These are phyloP conservation scores for Diaporthe citriasiana DNA, from an alignment of 2,329 filamentous ascomycete species.

Conservation along the genomic window DNA sequence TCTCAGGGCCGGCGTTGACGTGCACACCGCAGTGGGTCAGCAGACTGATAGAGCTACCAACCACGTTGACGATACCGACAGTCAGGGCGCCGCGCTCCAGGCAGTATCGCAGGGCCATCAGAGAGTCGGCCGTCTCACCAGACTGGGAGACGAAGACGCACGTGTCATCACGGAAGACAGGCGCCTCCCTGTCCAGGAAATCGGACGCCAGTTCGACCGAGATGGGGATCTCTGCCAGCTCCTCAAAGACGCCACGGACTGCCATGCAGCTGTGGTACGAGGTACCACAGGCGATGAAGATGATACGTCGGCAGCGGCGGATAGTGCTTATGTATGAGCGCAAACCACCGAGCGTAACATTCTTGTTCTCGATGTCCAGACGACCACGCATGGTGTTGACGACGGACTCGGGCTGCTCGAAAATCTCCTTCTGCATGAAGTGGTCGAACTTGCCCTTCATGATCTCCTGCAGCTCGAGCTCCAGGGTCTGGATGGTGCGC, in stretches of 20 bases:
- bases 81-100: slow-evolving; percentile 97
- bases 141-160: slow-evolving; percentile 99
- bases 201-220: slow-evolving; percentile 97
- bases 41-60: slow-evolving; percentile 97
- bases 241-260: slow-evolving; percentile 96
- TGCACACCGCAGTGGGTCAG: slow-evolving; percentile 99
- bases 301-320: slow-evolving; percentile 94
- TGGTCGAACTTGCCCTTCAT: slow-evolving; percentile 99
- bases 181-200: slow-evolving; percentile 96
- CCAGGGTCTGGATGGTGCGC: slow-evolving; percentile 96
- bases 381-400: slow-evolving; percentile 99
- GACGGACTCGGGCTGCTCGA: slow-evolving; percentile 99
- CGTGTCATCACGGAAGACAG: slow-evolving; percentile 99
- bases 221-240: slow-evolving; percentile 97
- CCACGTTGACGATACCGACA: slow-evolving; percentile 98
- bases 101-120: slow-evolving; percentile 98
- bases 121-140: slow-evolving; percentile 96
- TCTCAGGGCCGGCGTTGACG: slow-evolving; percentile 98
- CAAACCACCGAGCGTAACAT: slow-evolving; percentile 94
- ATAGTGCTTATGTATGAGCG: slow-evolving; percentile 98
- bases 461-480: slow-evolving; percentile 99
- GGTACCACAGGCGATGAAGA: slow-evolving; percentile 99
- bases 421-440: slow-evolving; percentile 99
- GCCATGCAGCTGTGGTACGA: slow-evolving; percentile 99
- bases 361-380: slow-evolving; percentile 93